Evolutionary conservation across 495 filamentous ascomycete genomes (phyloP), one percentile per base, ranked within the genome.

Genomic region (Symbiotaphrina buchneri): DNA sequence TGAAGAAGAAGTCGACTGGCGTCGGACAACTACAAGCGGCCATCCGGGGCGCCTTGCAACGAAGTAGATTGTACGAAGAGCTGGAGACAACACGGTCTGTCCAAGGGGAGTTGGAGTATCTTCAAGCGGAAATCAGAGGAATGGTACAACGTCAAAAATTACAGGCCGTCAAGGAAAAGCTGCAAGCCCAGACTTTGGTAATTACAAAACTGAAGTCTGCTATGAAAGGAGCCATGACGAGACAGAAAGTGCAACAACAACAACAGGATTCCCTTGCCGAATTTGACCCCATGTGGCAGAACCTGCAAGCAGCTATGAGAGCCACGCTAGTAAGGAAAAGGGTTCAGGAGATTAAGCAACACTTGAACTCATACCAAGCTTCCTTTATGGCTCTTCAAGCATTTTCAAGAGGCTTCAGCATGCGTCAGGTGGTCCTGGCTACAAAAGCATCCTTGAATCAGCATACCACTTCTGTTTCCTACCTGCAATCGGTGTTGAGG

Each of bases 231-330:
- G 30, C 45, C 19, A 8, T 40, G 1, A 30, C 16, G n/a, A 41
- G 46, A 27, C 30, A 40, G 10, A 28, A 29, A 28, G 28, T 49
- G 14, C 43, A 48, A 1, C 21, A 10, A 15, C 25, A n/a, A n/a
- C n/a, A n/a, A n/a, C n/a, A n/a, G n/a, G n/a, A n/a, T n/a, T n/a
- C n/a, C n/a, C n/a, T n/a, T n/a, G n/a, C n/a, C n/a, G n/a, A n/a
- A n/a, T n/a, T n/a, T n/a, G n/a, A n/a, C n/a, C n/a, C n/a, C n/a
- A n/a, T n/a, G n/a, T n/a, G n/a, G n/a, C n/a, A n/a, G 34, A 40
- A 52, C 5, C 49, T 77, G 24, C 71, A 77, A 42, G 59, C 70
- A 16, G 65, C 68, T 20, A 56, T 74, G 7, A 46, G 68, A 31
- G 70, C 65, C 27, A 63, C 63, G n/a, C 41, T 74, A 35, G 44